Percentiles rank a stretch among this genome's conserved stretches.
Evolutionary conservation across 2,329 filamentous ascomycete genomes (phyloP).

Genomic region (Kalmusia sp.): DNA sequence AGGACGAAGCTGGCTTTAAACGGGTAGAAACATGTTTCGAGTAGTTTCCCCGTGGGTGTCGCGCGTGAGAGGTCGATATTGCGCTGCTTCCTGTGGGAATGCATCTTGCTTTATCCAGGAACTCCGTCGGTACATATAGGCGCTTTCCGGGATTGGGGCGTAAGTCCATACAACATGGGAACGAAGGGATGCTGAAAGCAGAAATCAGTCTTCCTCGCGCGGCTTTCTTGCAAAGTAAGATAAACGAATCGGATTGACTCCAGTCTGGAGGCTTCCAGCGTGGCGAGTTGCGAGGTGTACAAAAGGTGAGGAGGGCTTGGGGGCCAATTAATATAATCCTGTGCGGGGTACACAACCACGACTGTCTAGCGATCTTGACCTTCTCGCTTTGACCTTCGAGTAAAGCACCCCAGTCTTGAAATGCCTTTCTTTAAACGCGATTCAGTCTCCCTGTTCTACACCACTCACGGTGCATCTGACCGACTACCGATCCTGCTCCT

Average conservation of each 20-base stretch:
- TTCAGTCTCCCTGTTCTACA: conserved; percentile 26
- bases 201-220: too few relatives aligned
- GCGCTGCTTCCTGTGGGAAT: background rate
- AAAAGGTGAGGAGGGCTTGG: background rate
- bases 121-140: background rate
- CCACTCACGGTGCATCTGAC: conserved; percentile 55
- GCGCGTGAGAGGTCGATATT: background rate
- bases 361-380: background rate
- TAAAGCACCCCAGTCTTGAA: background rate
- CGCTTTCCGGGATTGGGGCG: background rate
- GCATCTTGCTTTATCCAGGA: conserved; percentile 1
- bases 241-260: background rate
- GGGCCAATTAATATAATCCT: background rate
- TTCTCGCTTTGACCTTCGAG: background rate
- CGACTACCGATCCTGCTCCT: conserved; percentile 81
- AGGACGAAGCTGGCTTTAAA: background rate
- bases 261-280: background rate
- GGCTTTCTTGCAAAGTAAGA: too few relatives aligned
- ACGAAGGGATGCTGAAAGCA: too few relatives aligned
- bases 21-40: background rate
- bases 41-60: background rate
- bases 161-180: background rate
- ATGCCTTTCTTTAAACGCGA: conserved; percentile 18
- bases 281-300: background rate
- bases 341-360: background rate